Evolutionary conservation across 1,284 basidiomycete species (phyloP).

Genomic region (Ceratobasidium sp.): DNA sequence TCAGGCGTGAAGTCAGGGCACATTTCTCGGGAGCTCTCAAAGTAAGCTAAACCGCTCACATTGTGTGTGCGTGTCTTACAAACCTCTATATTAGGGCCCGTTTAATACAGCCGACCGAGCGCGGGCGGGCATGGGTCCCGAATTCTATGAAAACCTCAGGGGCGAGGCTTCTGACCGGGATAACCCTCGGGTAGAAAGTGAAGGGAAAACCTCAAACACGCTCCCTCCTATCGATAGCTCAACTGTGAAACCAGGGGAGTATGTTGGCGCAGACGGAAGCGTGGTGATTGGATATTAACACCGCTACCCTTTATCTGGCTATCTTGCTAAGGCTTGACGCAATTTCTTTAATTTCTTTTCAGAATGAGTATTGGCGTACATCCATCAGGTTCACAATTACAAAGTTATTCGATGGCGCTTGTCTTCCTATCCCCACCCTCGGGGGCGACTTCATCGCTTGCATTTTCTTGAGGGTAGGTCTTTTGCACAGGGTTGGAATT

Average conservation of each 20-base stretch:
- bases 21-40: conserved; percentile 87
- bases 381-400: too few species aligned
- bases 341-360: too few species aligned
- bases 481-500: too few species aligned
- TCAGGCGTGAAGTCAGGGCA: conserved; percentile 78
- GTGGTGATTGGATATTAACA: conserved; percentile 16
- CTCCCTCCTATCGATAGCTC: conserved; percentile 11
- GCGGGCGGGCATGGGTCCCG: conserved; percentile 78
- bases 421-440: too few species aligned
- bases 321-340: too few species aligned
- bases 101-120: conserved; percentile 84
- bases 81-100: conserved; percentile 65
- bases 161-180: conserved; percentile 63
- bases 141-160: conserved; percentile 78
- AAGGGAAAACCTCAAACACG: neutral
- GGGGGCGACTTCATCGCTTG: too few species aligned
- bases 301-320: too few species aligned
- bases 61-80: neutral
- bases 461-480: too few species aligned
- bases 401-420: too few species aligned
- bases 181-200: conserved; percentile 10
- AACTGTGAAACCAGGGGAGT: conserved; percentile 24
- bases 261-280: conserved; percentile 35
- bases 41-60: neutral
- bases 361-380: too few species aligned